Base-by-base conservation (phyloP, 192 early-diverging fungal species). In the Gonapodya sp. region DNA sequence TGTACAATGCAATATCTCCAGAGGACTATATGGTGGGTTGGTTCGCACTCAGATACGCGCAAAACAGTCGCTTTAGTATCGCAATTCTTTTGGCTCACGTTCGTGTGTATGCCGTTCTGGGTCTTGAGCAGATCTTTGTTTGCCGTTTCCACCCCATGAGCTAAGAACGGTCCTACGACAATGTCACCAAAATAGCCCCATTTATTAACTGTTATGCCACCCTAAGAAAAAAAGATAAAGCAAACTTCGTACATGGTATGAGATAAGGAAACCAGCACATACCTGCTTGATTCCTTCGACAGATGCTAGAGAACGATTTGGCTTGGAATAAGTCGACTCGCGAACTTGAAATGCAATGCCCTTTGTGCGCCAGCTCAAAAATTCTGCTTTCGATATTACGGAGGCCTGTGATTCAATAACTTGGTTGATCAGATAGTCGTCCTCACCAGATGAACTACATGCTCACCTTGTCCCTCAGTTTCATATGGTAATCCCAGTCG, bases 401-500 rank as follows among this genome's bases (percentile, higher is more conserved):
- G 81, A 74, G 18, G 78, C 78, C 87, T 86, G 16, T 37, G 35
- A 18, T 30, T 18, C n/a, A n/a, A n/a, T n/a, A n/a, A n/a, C n/a
- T n/a, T n/a, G n/a, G n/a, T n/a, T n/a, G n/a, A n/a, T n/a, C n/a
- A n/a, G n/a, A n/a, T n/a, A n/a, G n/a, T n/a, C n/a, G n/a, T n/a
- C n/a, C n/a, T n/a, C n/a, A n/a, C 8, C 46, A 24, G 46, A 72
- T 32, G 18, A 36, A 73, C 33, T 0, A 33, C 18, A n/a, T 36
- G 78, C 36, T 33, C 33, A 84, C 85, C 75, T 81, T 73, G 46
- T 86, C 86, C 36, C 46, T 37, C 34, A 91, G 82, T 82, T 90
- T 89, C 88, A 91, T 89, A 82, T 90, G 83, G 81, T 84, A 91
- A 80, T 91, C 90, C 90, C 90, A 91, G 73, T 91, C 90, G 46